A percentile compares a stretch with the other conserved stretches of the same genome.
phyloP scores from a whole-genome alignment of 805 yeast genomes.

The Monosporozyma aerobia region DNA sequence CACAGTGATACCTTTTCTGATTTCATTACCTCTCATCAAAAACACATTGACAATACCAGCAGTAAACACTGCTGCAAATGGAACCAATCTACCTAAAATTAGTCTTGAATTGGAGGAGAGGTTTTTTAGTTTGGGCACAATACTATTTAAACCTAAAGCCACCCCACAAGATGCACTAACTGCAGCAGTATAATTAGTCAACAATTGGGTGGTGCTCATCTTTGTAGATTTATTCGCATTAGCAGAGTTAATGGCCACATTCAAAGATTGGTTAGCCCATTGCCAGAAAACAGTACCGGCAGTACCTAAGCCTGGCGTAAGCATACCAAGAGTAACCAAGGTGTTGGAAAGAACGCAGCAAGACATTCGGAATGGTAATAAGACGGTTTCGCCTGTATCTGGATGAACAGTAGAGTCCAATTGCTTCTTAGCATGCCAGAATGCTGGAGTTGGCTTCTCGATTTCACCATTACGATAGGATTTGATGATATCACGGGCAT shows the following conservation, averaged over 20 bases:
- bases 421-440: conserved; percentile 82
- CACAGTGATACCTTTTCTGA: conserved; percentile 73
- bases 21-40: conserved; percentile 92
- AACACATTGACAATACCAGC: conserved; percentile 97
- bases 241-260: conserved; percentile 94
- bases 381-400: conserved; percentile 88
- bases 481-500: conserved; percentile 57
- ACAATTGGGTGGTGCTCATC: conserved; percentile 64
- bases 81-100: conserved; percentile 78
- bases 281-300: conserved; percentile 96
- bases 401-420: conserved; percentile 94
- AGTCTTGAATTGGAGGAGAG: conserved; percentile 62
- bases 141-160: conserved; percentile 82
- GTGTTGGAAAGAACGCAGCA: conserved; percentile 87
- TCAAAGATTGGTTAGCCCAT: conserved; percentile 90
- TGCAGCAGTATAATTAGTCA: conserved; percentile 74
- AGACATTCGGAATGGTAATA: conserved; percentile 94
- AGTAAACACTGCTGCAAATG: conserved; percentile 96
- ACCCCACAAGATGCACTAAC: conserved; percentile 93
- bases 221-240: conserved; percentile 95
- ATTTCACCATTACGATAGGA: conserved; percentile 64
- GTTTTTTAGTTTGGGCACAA: conserved; percentile 76
- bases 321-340: conserved; percentile 96
- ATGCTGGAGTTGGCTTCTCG: conserved; percentile 59
- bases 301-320: conserved; percentile 86